A percentile compares a stretch with the other conserved stretches of the same genome.
Conservation (phyloP, 2,329 filamentous ascomycete genomes). For the Aureobasidium sp. region DNA sequence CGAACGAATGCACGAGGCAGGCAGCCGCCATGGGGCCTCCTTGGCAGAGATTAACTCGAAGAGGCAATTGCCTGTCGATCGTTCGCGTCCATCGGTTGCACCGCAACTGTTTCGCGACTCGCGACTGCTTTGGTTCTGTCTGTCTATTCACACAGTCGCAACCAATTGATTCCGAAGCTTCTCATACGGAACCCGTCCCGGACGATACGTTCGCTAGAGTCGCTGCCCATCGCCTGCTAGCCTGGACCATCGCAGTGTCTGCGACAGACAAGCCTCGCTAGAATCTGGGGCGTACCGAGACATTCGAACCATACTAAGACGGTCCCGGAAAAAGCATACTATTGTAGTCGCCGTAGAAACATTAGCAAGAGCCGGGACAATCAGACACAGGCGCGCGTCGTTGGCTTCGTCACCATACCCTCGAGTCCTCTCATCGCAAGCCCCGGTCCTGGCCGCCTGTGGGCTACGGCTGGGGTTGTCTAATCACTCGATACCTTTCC, state of each 20-base stretch:
- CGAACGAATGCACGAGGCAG: background rate
- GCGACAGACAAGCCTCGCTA: background rate
- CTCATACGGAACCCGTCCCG: background rate
- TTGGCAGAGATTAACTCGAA: background rate
- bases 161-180: background rate
- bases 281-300: slow-evolving; percentile 9
- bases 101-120: background rate
- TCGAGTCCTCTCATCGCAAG: background rate
- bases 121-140: background rate
- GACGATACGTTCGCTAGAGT: background rate
- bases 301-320: background rate
- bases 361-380: background rate
- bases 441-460: slow-evolving; percentile 3
- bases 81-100: background rate
- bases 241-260: background rate
- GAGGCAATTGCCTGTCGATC: background rate
- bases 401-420: background rate
- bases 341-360: background rate
- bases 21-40: background rate
- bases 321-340: background rate
- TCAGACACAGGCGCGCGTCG: background rate
- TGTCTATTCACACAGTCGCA: background rate
- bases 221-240: background rate
- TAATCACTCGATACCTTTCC: background rate
- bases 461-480: slow-evolving; percentile 14